A percentile compares a stretch with the other conserved stretches of the same genome.
Conservation (phyloP, 2,329 filamentous ascomycete species). For the Macrophomina pseudophaseolina region DNA sequence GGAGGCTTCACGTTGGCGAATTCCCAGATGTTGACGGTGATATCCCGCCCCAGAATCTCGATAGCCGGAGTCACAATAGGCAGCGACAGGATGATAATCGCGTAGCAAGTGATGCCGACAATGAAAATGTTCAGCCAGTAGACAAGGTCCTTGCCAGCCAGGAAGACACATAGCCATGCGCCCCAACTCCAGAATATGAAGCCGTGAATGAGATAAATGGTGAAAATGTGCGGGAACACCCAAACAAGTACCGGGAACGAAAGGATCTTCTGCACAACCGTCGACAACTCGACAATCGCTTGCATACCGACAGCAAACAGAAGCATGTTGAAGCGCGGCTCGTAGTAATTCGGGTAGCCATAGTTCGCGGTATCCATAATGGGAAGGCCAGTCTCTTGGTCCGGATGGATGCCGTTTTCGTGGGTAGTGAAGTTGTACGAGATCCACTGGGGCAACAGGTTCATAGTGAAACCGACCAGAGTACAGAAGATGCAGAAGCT, state of each 20-base stretch:
- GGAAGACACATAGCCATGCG: slow-evolving; percentile 42
- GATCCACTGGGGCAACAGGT: slow-evolving; percentile 44
- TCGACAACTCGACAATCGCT: slow-evolving; percentile 43
- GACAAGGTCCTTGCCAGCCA: slow-evolving; percentile 37
- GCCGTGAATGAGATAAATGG: slow-evolving; percentile 56
- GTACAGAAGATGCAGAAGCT: slow-evolving; percentile 39
- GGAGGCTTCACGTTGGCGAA: slow-evolving; percentile 43
- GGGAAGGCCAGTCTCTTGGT: slow-evolving; percentile 44
- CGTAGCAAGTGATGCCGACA: slow-evolving; percentile 45
- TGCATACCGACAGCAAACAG: slow-evolving; percentile 48
- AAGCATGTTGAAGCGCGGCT: slow-evolving; percentile 51
- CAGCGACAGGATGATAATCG: slow-evolving; percentile 38
- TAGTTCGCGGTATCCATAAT: slow-evolving; percentile 41
- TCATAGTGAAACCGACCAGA: slow-evolving; percentile 41
- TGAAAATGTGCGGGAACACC: slow-evolving; percentile 57
- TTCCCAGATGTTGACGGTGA: slow-evolving; percentile 45
- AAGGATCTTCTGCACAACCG: slow-evolving; percentile 48
- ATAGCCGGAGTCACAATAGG: slow-evolving; percentile 47
- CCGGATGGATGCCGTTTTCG: slow-evolving; percentile 53
- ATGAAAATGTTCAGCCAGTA: slow-evolving; percentile 44
- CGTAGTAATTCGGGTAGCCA: slow-evolving; percentile 51
- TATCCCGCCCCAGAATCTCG: slow-evolving; percentile 47
- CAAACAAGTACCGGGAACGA: slow-evolving; percentile 47
- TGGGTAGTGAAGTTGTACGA: slow-evolving; percentile 46
- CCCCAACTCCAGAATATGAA: slow-evolving; percentile 53